Percentiles rank a stretch among this genome's conserved stretches.
Evolutionary conservation across 2,329 filamentous ascomycete species (phyloP).

Genomic region (Xylariaceae sp.): DNA sequence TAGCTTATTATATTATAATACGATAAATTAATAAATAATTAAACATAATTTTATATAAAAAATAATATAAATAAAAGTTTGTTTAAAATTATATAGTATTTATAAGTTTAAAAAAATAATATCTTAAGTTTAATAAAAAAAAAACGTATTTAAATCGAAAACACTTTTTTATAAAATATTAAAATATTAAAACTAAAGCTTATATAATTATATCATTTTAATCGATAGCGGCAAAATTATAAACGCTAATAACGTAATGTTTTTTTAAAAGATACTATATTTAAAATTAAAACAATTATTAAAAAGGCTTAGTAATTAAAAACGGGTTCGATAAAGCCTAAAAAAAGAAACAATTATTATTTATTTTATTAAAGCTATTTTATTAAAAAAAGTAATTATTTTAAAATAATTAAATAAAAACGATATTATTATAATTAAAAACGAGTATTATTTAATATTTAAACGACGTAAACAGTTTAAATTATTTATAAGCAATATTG

Average conservation of each 20-base stretch:
- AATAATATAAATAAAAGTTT: background rate
- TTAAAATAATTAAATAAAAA: slow-evolving; percentile 4
- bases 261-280: slow-evolving; percentile 3
- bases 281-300: background rate
- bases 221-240: slow-evolving; percentile 1
- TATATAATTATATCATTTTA: slow-evolving; percentile 9
- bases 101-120: background rate
- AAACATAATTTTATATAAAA: background rate
- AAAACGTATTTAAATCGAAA: slow-evolving; percentile 2
- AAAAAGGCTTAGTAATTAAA: slow-evolving; percentile 6
- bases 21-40: background rate
- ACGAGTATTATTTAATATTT: background rate
- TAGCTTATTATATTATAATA: slow-evolving; percentile 1
- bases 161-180: slow-evolving; percentile 2
- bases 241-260: slow-evolving; percentile 4
- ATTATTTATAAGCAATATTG: no score
- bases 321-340: background rate
- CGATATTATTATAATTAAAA: slow-evolving; percentile 2
- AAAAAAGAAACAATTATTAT: background rate
- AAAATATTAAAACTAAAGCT: slow-evolving; percentile 5
- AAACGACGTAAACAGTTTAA: background rate
- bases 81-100: background rate
- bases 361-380: background rate
- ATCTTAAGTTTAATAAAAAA: background rate
- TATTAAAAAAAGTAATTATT: slow-evolving; percentile 3